Evolutionary conservation across 2,329 filamentous ascomycete species (phyloP).

Genomic region (Diaporthe eres): DNA sequence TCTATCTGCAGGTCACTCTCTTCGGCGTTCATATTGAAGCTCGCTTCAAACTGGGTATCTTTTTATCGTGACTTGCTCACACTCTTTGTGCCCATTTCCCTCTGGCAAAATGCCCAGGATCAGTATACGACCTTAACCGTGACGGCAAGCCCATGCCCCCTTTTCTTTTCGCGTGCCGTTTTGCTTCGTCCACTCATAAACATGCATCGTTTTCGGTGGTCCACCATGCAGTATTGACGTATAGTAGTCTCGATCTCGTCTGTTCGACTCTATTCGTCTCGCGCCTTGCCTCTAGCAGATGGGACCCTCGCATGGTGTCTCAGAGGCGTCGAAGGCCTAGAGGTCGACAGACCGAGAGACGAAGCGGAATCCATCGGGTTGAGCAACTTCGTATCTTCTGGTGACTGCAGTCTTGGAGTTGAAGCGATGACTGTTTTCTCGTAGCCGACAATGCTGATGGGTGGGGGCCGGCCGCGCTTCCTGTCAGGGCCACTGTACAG

Average conservation of each 20-base stretch:
- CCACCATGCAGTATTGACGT: background rate
- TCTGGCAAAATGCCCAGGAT: background rate
- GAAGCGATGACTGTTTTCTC: conserved; percentile 79
- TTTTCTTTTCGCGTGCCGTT: background rate
- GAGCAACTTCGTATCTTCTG: conserved; percentile 53
- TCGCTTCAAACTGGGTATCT: conserved; percentile 24
- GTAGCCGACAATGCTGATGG: conserved; percentile 79
- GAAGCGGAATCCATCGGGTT: conserved; percentile 58
- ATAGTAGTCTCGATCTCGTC: background rate
- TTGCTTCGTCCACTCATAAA: background rate
- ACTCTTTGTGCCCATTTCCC: background rate
- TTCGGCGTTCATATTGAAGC: background rate
- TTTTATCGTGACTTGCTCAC: background rate
- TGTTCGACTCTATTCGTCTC: conserved; percentile 52
- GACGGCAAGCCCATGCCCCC: background rate
- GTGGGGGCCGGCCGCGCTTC: conserved; percentile 71
- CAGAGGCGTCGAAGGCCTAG: conserved; percentile 63
- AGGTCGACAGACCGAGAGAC: conserved; percentile 58
- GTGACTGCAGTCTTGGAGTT: conserved; percentile 52
- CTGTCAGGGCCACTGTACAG: conserved; percentile 82
- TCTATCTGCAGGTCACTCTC: background rate
- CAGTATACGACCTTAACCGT: background rate
- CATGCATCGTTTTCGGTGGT: background rate
- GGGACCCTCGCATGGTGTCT: conserved; percentile 51
- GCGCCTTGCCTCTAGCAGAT: conserved; percentile 55